Percentiles rank a stretch among this genome's conserved stretches.
These are phyloP conservation scores for Letharia columbiana DNA, from an alignment of 495 filamentous ascomycete species.

Conservation along the genomic window DNA sequence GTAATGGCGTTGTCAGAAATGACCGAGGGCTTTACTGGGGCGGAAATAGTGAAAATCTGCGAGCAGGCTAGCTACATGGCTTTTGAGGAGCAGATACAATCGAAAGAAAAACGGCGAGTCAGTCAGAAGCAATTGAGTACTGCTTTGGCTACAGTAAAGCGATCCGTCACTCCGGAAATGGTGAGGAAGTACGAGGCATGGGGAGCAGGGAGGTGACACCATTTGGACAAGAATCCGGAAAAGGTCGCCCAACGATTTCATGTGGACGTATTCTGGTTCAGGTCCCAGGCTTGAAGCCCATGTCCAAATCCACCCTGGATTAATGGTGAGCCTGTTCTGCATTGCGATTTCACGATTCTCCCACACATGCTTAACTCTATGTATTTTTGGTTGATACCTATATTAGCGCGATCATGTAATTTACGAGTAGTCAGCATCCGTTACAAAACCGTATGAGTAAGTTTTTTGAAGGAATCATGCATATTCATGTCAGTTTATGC, in stretches of 20 bases:
- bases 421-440: no score
- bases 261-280: background rate
- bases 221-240: background rate
- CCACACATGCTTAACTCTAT: no score
- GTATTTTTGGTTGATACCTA: no score
- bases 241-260: background rate
- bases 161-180: slow-evolving; percentile 60
- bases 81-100: slow-evolving; percentile 45
- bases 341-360: background rate
- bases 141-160: slow-evolving; percentile 53
- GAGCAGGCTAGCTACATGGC: slow-evolving; percentile 54
- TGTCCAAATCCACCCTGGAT: background rate
- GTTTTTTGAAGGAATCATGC: no score
- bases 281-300: background rate
- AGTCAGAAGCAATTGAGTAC: slow-evolving; percentile 53
- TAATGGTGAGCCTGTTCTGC: background rate
- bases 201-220: slow-evolving; percentile 1
- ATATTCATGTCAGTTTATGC: no score
- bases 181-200: slow-evolving; percentile 56
- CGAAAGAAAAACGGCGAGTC: slow-evolving; percentile 41
- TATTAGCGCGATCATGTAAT: no score
- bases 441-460: no score
- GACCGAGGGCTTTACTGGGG: slow-evolving; percentile 79
- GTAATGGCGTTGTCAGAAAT: slow-evolving; percentile 53
- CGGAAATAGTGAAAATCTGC: slow-evolving; percentile 80